Base-by-base conservation (phyloP, 1,139 yeast species). In the Candida pseudocylindracea region DNA sequence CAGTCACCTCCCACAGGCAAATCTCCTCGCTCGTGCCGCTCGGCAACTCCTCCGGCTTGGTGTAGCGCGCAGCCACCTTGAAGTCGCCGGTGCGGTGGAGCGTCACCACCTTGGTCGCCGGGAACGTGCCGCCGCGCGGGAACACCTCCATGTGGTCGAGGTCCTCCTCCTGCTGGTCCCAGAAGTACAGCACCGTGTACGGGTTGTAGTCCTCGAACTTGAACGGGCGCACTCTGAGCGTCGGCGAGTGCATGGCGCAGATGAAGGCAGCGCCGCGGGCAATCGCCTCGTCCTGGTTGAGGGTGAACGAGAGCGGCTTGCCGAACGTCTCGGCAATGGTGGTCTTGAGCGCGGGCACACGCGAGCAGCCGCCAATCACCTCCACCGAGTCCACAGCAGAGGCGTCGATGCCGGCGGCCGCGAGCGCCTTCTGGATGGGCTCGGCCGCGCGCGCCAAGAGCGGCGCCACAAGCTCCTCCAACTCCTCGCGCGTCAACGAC, bases 201-300 rank as follows among this genome's bases (percentile, higher is more conserved):
- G 73, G 78, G 71, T 85, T 85, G 54, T 74, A 63, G 56, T 88
- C 99, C 63, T 88, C 95, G 51, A 85, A 88, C 62, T 85, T 88
- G 75, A 88, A 88, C 46, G 95, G 95, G 61, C 96, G 78, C 36
- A 91, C 98, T 63, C 98, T 79, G 49, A 88, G 73, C 43, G 95
- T 85, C 58, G 98, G 98, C 26, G 98, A 88, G 67, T 85, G 96
- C 60, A 85, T 80, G 45, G 98, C 99, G 59, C 98, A 88, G 50
- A 91, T 80, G 60, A 88, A 91, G 35, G 99, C 95, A 45, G 93
- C 92, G 65, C 99, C 99, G 58, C 91, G 79, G 39, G 98, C 96
- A 54, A 85, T 76, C 41, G 98, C 95, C 67, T 88, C 99, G 53
- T 88, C 99, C 64, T 85, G 96, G 69, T 91, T 88, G 60, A 91